Evolutionary conservation across 2,329 filamentous ascomycete species (phyloP).

Genomic region (Lecanosticta acicola): DNA sequence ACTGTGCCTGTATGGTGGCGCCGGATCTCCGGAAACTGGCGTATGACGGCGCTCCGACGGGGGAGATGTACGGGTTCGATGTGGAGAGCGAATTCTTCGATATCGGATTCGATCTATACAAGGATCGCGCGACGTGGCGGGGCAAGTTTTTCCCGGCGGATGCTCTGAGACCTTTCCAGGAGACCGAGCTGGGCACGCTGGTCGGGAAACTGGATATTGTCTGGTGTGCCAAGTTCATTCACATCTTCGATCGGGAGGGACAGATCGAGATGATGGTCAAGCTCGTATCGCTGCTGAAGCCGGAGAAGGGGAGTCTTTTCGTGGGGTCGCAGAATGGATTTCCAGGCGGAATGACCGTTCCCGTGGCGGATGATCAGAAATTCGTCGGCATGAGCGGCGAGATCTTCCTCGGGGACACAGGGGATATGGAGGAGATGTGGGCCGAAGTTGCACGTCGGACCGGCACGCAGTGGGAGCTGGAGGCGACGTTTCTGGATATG

Average conservation of each 20-base stretch:
- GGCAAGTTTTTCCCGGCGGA: constrained; percentile 12
- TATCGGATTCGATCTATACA: constrained; percentile 11
- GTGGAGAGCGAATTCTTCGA: constrained; percentile 12
- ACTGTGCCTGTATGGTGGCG: constrained; percentile 14
- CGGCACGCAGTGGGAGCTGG: constrained; percentile 9
- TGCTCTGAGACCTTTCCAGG: constrained; percentile 4
- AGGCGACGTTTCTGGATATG: constrained; percentile 9
- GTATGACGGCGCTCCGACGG: constrained; percentile 10
- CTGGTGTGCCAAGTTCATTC: constrained; percentile 14
- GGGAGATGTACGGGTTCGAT: constrained; percentile 14
- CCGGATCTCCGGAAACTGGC: constrained; percentile 12
- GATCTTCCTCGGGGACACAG: constrained; percentile 6
- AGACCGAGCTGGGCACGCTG: constrained; percentile 3
- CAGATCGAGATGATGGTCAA: constrained; percentile 7
- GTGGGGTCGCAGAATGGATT: constrained; percentile 14
- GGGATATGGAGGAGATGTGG: constrained; percentile 11
- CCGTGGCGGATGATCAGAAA: background rate
- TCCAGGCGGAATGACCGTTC: constrained; percentile 5
- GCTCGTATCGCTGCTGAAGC: constrained; percentile 8
- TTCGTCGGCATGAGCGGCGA: constrained; percentile 3
- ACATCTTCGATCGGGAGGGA: constrained; percentile 9
- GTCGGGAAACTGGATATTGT: constrained; percentile 11
- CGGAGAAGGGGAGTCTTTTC: constrained; percentile 8
- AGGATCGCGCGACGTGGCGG: constrained; percentile 5
- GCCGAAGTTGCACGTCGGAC: constrained; percentile 9